Conservation (phyloP, 2,329 filamentous ascomycete species). For the Pyricularia grisea region DNA sequence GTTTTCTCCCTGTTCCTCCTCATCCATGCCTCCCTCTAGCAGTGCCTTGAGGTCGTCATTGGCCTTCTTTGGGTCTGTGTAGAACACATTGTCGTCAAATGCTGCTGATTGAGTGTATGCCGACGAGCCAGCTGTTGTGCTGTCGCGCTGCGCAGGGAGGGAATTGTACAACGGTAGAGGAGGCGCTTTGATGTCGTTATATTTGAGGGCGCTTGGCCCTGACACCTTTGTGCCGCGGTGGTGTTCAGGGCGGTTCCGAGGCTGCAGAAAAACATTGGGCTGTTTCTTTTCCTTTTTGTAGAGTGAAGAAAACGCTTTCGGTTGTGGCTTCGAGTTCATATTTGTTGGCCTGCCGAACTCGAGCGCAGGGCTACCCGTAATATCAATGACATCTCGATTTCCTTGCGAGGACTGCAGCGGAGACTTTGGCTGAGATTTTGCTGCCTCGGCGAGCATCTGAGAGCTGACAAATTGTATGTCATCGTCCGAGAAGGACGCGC, state of each 20-base stretch:
- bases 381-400: conserved; percentile 20
- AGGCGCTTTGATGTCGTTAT: conserved; percentile 35
- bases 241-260: conserved; percentile 46
- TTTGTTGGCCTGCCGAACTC: conserved; percentile 19
- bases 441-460: conserved; percentile 15
- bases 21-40: conserved; percentile 65
- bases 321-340: conserved; percentile 26
- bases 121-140: conserved; percentile 11
- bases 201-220: conserved; percentile 37
- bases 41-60: conserved; percentile 70
- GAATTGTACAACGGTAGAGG: conserved; percentile 40
- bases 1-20: conserved; percentile 56
- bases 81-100: conserved; percentile 41
- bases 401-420: conserved; percentile 28
- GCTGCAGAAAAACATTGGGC: conserved; percentile 32
- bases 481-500: conserved; percentile 25
- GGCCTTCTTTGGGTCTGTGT: conserved; percentile 63
- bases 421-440: conserved; percentile 27
- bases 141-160: conserved; percentile 14
- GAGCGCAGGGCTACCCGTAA: conserved; percentile 20
- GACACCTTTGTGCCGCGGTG: conserved; percentile 40
- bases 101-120: conserved; percentile 22
- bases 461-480: conserved; percentile 25
- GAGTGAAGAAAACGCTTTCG: conserved; percentile 37
- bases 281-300: conserved; percentile 42